A percentile compares a stretch with the other conserved stretches of the same genome.
These are phyloP conservation scores for Castanea mollissima DNA, from an alignment of 306 rosid species.

Conservation along the genomic window DNA sequence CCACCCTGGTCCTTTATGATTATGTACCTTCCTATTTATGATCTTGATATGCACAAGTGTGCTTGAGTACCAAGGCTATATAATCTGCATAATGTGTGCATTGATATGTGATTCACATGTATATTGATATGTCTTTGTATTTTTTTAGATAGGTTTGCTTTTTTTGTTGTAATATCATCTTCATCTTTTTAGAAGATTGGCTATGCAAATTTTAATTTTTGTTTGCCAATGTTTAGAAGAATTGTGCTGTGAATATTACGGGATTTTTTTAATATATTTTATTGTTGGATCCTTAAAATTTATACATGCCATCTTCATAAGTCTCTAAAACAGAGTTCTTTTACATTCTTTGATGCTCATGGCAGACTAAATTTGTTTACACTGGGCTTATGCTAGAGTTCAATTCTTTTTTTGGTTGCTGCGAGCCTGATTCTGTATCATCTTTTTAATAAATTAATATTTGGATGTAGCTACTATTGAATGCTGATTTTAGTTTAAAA, in stretches of 20 bases:
- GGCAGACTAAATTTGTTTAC: neutral
- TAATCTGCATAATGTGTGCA: slow-evolving; percentile 5
- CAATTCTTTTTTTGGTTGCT: neutral
- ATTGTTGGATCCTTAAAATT: neutral
- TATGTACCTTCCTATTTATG: neutral
- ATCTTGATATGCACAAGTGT: neutral
- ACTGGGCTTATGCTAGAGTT: neutral
- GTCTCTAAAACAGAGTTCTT: neutral
- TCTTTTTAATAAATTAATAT: neutral
- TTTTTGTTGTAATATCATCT: neutral
- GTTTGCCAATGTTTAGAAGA: too few relatives aligned
- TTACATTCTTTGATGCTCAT: neutral
- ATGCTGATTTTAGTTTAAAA: neutral
- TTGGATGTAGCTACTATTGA: neutral
- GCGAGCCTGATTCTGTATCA: slow-evolving; percentile 11
- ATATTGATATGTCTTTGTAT: neutral
- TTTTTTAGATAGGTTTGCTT: neutral
- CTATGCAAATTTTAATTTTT: too few relatives aligned
- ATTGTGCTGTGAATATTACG: too few relatives aligned
- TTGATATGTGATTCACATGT: neutral
- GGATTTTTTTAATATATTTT: neutral
- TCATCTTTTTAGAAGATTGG: neutral
- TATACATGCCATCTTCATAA: neutral
- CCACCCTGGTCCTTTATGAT: neutral
- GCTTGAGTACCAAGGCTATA: neutral